Percentiles rank a stretch among this genome's conserved stretches.
Conservation (phyloP, 108 stramenopile genomes). For the Schizochytrium sp. region DNA sequence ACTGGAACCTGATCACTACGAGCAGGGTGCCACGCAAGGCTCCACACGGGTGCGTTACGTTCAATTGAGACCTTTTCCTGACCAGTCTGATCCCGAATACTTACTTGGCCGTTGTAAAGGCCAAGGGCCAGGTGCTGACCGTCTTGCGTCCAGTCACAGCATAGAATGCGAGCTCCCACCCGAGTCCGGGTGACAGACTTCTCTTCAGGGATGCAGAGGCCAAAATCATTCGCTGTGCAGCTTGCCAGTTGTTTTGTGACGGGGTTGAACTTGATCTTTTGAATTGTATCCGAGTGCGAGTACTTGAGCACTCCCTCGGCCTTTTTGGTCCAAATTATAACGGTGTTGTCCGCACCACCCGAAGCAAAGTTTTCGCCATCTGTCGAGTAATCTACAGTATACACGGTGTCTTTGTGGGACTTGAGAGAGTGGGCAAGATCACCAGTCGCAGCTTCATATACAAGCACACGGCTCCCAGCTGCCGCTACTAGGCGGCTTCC, state of each 20-base stretch:
- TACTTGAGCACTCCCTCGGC: slow-evolving; percentile 80
- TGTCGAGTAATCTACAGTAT: slow-evolving; percentile 70
- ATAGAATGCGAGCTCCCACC: slow-evolving; percentile 77
- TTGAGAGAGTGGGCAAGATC: slow-evolving; percentile 70
- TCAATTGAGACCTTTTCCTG: slow-evolving; percentile 67
- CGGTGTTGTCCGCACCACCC: slow-evolving; percentile 81
- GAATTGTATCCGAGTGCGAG: slow-evolving; percentile 77
- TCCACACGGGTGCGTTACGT: slow-evolving; percentile 76
- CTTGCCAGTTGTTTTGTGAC: slow-evolving; percentile 74
- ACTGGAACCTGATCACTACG: slow-evolving; percentile 63
- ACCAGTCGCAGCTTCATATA: slow-evolving; percentile 71
- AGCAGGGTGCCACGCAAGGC: slow-evolving; percentile 71
- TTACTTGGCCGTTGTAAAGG: slow-evolving; percentile 74
- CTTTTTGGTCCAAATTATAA: slow-evolving; percentile 80
- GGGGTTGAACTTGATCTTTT: slow-evolving; percentile 77
- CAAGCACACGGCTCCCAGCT: slow-evolving; percentile 73
- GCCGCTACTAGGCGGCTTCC: slow-evolving; percentile 74
- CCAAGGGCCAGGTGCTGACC: slow-evolving; percentile 80
- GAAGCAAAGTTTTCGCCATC: slow-evolving; percentile 77
- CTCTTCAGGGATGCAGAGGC: slow-evolving; percentile 76
- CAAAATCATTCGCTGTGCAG: slow-evolving; percentile 79
- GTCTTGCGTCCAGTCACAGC: slow-evolving; percentile 76
- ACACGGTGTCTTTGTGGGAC: slow-evolving; percentile 76
- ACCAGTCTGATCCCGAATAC: slow-evolving; percentile 73
- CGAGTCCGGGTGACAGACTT: slow-evolving; percentile 78